A percentile compares a stretch with the other conserved stretches of the same genome.
phyloP scores from a whole-genome alignment of 345 rosid species.

The Lumnitzera littorea region DNA sequence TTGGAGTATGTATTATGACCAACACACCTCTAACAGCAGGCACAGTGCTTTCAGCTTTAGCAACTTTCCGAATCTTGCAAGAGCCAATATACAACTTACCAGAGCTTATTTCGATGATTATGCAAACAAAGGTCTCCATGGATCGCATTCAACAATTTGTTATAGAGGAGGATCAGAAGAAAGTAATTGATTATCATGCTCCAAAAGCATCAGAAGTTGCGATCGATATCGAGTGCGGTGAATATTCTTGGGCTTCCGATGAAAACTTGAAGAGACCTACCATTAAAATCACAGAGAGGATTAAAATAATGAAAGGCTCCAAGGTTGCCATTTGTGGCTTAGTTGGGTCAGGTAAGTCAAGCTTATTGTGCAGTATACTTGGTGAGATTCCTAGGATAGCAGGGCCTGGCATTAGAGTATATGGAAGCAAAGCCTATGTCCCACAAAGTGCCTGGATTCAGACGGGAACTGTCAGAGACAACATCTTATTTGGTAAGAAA shows the following conservation, averaged over 20 bases:
- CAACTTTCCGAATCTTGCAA: slow-evolving; percentile 51
- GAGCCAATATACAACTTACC: slow-evolving; percentile 63
- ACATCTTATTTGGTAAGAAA: slow-evolving; percentile 54
- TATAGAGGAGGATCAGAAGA: slow-evolving; percentile 39
- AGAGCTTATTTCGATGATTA: slow-evolving; percentile 49
- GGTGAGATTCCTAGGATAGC: slow-evolving; percentile 67
- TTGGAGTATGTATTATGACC: slow-evolving; percentile 40
- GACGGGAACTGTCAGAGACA: slow-evolving; percentile 61
- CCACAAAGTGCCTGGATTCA: slow-evolving; percentile 84
- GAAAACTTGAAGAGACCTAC: slow-evolving; percentile 19
- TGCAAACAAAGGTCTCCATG: slow-evolving; percentile 50
- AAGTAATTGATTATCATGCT: slow-evolving; percentile 6
- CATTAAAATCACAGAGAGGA: slow-evolving; percentile 23
- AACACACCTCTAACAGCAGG: slow-evolving; percentile 38
- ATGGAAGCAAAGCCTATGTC: slow-evolving; percentile 60
- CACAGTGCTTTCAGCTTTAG: slow-evolving; percentile 50
- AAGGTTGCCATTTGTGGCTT: slow-evolving; percentile 69
- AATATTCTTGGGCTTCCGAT: slow-evolving; percentile 39
- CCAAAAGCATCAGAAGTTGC: slow-evolving; percentile 17
- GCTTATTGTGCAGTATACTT: slow-evolving; percentile 56
- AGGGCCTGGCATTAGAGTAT: slow-evolving; percentile 38
- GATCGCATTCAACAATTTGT: slow-evolving; percentile 35
- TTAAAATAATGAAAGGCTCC: slow-evolving; percentile 34
- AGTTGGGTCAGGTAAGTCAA: slow-evolving; percentile 73
- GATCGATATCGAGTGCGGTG: slow-evolving; percentile 30